Base-by-base conservation (phyloP, 306 rosid species). In the Quercus agrifolia region DNA sequence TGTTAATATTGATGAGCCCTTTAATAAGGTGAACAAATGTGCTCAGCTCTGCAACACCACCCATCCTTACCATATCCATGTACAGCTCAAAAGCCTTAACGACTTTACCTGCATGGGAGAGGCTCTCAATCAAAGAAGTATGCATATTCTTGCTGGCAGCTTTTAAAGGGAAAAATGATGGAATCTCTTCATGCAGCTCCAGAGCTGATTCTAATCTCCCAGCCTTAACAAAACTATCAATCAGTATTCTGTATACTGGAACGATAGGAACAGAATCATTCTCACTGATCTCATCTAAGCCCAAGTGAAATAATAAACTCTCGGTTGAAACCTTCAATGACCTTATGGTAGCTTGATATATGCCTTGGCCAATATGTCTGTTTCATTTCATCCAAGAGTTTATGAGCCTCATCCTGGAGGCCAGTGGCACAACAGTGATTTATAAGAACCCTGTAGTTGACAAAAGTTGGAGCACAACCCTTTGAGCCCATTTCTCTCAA, bases 291-390 rank as follows among this genome's bases (percentile, higher is more conserved):
- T 91, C 94, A 80, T 88, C 78, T 74, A 62, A 93, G 89, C 71
- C 97, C 93, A 51, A 88, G 83, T 6, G 93, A 93, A 78, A 74
- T 63, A 78, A 91, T 75, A 88, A 88, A 93, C 77, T 93, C 91
- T 79, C 81, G 80, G 78, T 74, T 91, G 79, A 89, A 89, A 75
- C 98, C 98, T 85, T 93, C 90, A 77, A 91, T 85, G 77, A 90
- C 86, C 81, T 91, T 93, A 57, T 73, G 75, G 84, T 88, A 85
- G 83, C 94, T 83, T 82, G 89, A 81, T 83, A 90, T 66, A 84
- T 87, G 88, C 80, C 84, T 91, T 67, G 98, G 98, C 98, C 97
- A 93, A 74, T 89, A 90, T 0, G 90, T 93, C 38, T 88, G 97
- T 77, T 90, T 93, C 97, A 91, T 93, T 88, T 91, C 98, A 81